Evolutionary conservation across 1,284 basidiomycete species (phyloP), one percentile per base, ranked within the genome.

Genomic region (Ceratobasidium sp.): DNA sequence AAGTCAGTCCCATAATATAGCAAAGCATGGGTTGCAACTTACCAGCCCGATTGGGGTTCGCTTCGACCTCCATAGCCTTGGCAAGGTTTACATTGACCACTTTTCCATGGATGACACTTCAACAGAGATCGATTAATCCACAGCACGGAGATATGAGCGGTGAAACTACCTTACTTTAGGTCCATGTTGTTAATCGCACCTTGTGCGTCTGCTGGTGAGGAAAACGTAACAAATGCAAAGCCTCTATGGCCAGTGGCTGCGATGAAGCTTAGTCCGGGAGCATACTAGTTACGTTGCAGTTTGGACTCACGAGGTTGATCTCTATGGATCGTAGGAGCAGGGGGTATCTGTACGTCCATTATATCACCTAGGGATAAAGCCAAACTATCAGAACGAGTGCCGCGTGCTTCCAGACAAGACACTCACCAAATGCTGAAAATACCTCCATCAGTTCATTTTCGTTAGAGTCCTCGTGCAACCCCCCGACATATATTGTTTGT

Each of bases 141-240:
- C 32, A 32, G 29, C 7, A 49, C 29, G 13, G 17, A 51, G 11
- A 49, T 32, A 34, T 11, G 25, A 6, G 52, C 7, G 4, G 62
- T 37, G 8, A 15, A 19, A 15, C 22, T 86, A 94, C 11, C 84
- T 82, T 94, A 93, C 80, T 95, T 95, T 81, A 94, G 85, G 82
- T 95, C 93, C 93, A 95, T 95, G 83, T 95, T 95, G 85, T 95
- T 93, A 78, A 95, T 95, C 61, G 93, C 93, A 82, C 94, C 93
- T 82, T 93, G 92, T 11, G 93, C 93, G 83, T 95, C 93, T 34
- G 87, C 88, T n/a, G 91, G 81, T 1, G 92, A 92, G 7, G 88
- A 84, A 81, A 88, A 95, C 11, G 93, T 94, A 64, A 95, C 89
- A 80, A 95, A 95, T 1, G 90, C 93, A 83, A 93, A 95, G 19